These are phyloP conservation scores for Lachancea sp. DNA, from an alignment of 805 yeast genomes.

Conservation along the genomic window DNA sequence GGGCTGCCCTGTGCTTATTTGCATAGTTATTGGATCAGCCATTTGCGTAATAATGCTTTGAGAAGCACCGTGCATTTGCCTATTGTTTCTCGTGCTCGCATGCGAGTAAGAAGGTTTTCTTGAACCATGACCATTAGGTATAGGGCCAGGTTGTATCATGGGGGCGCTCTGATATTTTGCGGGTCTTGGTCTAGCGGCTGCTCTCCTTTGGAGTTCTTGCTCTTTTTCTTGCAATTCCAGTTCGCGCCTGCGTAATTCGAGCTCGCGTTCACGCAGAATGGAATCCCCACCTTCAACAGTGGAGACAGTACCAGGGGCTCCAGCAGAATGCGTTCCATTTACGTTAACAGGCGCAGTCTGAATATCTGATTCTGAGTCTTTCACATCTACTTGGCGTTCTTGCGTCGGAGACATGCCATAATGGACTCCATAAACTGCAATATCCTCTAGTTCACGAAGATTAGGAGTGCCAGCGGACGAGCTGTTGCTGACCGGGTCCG, in stretches of 20 bases:
- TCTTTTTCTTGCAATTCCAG: conserved; percentile 33
- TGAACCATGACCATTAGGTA: conserved; percentile 1
- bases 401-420: conserved; percentile 26
- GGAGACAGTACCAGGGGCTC: not conserved
- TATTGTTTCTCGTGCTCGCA: conserved; percentile 18
- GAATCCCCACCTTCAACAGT: conserved; percentile 9
- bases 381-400: conserved; percentile 6
- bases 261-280: conserved; percentile 25
- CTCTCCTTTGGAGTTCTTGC: conserved; percentile 26
- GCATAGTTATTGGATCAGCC: conserved; percentile 17
- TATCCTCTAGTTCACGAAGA: conserved; percentile 28
- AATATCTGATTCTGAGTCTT: not conserved
- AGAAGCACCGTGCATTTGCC: conserved; percentile 28
- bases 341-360: not conserved
- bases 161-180: conserved; percentile 2
- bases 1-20: not conserved
- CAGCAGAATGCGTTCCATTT: not conserved
- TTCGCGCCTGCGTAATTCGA: conserved; percentile 31
- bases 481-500: not conserved
- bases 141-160: conserved; percentile 14
- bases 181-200: conserved; percentile 11
- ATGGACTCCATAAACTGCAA: conserved; percentile 27
- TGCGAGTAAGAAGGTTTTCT: conserved; percentile 20
- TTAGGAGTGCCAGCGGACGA: conserved; percentile 28
- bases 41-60: conserved; percentile 17